phyloP scores from a whole-genome alignment of 768 basidiomycete genomes.

The Agaricus sinodeliciosus region DNA sequence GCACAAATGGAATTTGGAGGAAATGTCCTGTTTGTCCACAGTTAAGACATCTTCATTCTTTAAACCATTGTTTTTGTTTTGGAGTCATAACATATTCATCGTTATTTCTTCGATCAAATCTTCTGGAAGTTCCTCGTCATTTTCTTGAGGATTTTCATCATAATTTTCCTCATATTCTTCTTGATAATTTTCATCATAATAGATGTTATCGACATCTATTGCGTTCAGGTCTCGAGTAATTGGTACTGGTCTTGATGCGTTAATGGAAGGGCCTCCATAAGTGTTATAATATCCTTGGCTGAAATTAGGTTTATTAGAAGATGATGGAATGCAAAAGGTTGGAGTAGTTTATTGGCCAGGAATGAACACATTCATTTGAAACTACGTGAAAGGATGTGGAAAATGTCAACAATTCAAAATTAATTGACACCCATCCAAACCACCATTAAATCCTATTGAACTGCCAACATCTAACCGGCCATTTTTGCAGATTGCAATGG shows the following conservation, averaged over 20 bases:
- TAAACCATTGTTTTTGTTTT: background rate
- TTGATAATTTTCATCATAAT: background rate
- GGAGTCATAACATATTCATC: background rate
- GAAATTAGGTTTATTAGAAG: no score
- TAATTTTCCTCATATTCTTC: background rate
- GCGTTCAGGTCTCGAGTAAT: background rate
- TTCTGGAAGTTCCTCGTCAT: background rate
- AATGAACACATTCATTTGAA: background rate
- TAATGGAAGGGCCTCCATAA: no score
- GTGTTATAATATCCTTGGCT: no score
- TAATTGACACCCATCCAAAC: background rate
- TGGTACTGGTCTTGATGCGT: no score
- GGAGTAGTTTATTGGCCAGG: background rate
- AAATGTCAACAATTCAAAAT: constrained; percentile 12
- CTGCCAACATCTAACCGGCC: background rate
- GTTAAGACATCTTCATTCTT: background rate
- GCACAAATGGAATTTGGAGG: background rate
- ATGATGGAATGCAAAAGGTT: no score
- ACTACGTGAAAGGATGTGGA: background rate
- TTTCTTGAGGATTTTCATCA: background rate
- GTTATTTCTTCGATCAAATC: background rate
- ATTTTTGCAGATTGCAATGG: background rate
- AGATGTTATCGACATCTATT: background rate
- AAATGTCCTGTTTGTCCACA: constrained; percentile 1
- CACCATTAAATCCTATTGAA: background rate